A percentile compares a stretch with the other conserved stretches of the same genome.
Evolutionary conservation across 1,139 yeast genomes (phyloP).

Genomic region (Pichia sp.): DNA sequence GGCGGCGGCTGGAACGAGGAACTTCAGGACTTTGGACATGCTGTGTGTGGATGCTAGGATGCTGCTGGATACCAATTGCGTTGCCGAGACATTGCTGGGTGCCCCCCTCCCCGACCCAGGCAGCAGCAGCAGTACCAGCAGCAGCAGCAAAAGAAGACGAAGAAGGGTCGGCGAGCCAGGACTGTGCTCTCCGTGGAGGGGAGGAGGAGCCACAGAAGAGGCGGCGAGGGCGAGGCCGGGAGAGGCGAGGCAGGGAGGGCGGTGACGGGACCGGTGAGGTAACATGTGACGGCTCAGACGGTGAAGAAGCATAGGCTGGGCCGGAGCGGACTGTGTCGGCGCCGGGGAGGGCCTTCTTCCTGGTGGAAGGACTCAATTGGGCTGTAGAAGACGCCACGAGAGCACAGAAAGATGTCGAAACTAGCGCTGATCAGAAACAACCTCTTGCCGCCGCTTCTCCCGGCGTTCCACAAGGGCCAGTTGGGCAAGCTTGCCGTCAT

Average conservation of each 20-base stretch:
- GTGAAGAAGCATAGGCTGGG: too few relatives aligned
- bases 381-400: neutral
- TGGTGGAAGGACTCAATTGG: too few relatives aligned
- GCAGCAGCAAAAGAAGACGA: too few relatives aligned
- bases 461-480: slow-evolving; percentile 83
- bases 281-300: too few relatives aligned
- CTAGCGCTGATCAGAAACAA: slow-evolving; percentile 12
- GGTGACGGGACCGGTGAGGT: too few relatives aligned
- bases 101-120: neutral
- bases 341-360: too few relatives aligned
- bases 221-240: too few relatives aligned
- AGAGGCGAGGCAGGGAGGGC: too few relatives aligned
- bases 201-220: too few relatives aligned
- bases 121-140: neutral
- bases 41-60: neutral
- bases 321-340: too few relatives aligned
- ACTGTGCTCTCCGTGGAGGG: too few relatives aligned
- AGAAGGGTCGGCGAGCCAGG: too few relatives aligned
- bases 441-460: slow-evolving; percentile 73
- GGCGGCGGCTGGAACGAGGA: slow-evolving; percentile 45
- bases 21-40: slow-evolving; percentile 23
- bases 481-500: slow-evolving; percentile 78
- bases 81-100: neutral
- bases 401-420: slow-evolving; percentile 28
- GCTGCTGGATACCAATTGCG: neutral